Evolutionary conservation across 2,329 filamentous ascomycete genomes (phyloP).

Genomic region (Aspergillus sp.): DNA sequence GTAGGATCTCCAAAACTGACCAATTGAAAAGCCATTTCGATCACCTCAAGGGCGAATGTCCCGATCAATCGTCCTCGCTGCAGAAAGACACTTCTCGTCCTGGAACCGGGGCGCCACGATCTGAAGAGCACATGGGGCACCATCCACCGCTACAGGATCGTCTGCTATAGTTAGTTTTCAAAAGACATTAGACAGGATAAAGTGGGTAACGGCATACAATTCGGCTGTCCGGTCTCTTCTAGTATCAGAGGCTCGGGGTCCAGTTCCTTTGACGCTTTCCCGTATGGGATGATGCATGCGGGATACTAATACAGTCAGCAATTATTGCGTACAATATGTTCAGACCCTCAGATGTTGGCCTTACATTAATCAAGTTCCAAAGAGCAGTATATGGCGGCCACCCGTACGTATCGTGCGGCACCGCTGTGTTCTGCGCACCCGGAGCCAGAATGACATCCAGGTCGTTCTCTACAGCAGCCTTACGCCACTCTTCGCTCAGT

Average conservation of each 20-base stretch:
- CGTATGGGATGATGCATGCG: conserved; percentile 1
- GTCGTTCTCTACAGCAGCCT: not conserved
- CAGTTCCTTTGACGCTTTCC: conserved; percentile 27
- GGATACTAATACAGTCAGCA: not conserved
- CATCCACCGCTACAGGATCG: conserved; percentile 41
- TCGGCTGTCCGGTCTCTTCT: conserved; percentile 30
- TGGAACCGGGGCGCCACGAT: conserved; percentile 48
- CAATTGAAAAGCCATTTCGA: too few species aligned
- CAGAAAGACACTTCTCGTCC: conserved; percentile 49
- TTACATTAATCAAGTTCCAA: conserved; percentile 3
- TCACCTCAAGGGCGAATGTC: conserved; percentile 12
- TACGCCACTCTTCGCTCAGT: not conserved
- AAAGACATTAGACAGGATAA: rapidly evolving
- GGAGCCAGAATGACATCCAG: conserved; percentile 2
- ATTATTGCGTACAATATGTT: not conserved
- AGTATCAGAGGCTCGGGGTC: conserved; percentile 36
- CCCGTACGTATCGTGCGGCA: conserved; percentile 5
- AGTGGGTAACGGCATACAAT: conserved; percentile 20
- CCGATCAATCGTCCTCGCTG: conserved; percentile 31
- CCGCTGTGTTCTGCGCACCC: conserved; percentile 1
- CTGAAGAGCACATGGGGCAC: conserved; percentile 50
- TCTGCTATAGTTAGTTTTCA: conserved; percentile 34
- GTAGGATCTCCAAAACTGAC: too few species aligned
- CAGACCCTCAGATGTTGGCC: conserved; percentile 41
- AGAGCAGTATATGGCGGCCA: conserved; percentile 3